These are phyloP conservation scores for Psilocybe cubensis DNA, from an alignment of 768 basidiomycete genomes.

Conservation along the genomic window DNA sequence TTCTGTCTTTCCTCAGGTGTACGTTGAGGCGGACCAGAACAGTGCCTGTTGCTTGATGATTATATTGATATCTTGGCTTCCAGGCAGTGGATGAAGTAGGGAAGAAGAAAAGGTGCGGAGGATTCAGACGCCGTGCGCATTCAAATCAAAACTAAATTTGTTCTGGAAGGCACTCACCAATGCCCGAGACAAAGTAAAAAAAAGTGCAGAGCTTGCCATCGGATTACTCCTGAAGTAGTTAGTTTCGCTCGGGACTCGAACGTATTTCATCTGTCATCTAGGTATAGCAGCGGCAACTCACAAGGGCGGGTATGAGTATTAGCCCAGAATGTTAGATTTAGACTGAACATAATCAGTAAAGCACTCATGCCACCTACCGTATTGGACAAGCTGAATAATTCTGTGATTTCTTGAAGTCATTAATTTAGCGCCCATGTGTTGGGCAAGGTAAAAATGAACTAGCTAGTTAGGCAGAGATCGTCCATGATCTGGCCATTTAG, in stretches of 20 bases:
- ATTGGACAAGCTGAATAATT: too few species aligned
- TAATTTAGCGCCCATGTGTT: neutral
- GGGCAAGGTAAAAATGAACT: neutral
- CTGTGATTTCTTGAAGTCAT: too few species aligned
- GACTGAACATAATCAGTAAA: too few species aligned
- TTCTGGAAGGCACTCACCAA: neutral
- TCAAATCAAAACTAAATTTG: too few species aligned
- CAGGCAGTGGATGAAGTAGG: slow-evolving; percentile 9
- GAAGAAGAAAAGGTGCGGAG: slow-evolving; percentile 4
- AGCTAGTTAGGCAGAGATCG: too few species aligned
- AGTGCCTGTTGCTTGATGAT: too few species aligned
- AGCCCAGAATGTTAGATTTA: too few species aligned
- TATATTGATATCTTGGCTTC: too few species aligned
- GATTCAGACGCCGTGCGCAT: neutral
- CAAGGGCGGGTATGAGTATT: neutral
- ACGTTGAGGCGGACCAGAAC: neutral
- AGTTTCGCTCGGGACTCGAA: neutral
- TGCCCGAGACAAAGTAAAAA: neutral
- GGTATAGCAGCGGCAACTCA: neutral
- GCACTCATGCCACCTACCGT: too few species aligned
- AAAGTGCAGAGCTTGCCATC: neutral
- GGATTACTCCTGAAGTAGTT: neutral
- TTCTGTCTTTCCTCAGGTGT: neutral
- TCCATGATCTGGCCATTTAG: too few species aligned
- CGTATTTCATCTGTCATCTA: too few species aligned